Conservation (phyloP, 2,329 filamentous ascomycete species). For the Geosmithia morbida region DNA sequence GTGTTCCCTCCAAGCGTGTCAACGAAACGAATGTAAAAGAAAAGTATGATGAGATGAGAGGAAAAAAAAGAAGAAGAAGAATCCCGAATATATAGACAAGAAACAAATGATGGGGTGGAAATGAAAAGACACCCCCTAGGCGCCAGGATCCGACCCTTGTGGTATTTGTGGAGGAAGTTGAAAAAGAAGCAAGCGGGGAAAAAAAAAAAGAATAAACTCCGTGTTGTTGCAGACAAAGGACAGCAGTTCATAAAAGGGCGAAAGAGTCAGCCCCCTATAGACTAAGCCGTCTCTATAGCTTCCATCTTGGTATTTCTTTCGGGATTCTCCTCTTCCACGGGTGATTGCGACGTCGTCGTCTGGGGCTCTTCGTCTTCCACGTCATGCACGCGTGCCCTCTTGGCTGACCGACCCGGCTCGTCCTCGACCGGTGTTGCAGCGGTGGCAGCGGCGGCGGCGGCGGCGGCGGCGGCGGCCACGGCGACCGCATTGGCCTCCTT, state of each 20-base stretch:
- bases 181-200: not conserved
- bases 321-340: not conserved
- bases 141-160: not conserved
- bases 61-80: not conserved
- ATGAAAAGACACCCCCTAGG: not conserved
- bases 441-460: not conserved
- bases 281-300: not conserved
- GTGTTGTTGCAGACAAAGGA: too few species aligned
- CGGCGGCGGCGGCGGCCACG: too few species aligned
- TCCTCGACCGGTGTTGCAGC: conserved; percentile 17
- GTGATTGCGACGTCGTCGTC: not conserved
- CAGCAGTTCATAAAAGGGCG: not conserved
- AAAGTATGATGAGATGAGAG: too few species aligned
- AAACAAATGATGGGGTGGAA: not conserved
- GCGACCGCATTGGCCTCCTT: conserved; percentile 1
- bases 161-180: not conserved
- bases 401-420: conserved; percentile 5
- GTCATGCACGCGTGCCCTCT: conserved; percentile 2
- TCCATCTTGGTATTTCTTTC: not conserved
- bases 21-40: too few species aligned
- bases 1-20: too few species aligned
- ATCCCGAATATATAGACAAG: not conserved
- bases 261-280: not conserved
- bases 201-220: not conserved
- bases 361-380: not conserved